Base-by-base conservation (phyloP, 148 eudicot species). In the Silene latifolia region DNA sequence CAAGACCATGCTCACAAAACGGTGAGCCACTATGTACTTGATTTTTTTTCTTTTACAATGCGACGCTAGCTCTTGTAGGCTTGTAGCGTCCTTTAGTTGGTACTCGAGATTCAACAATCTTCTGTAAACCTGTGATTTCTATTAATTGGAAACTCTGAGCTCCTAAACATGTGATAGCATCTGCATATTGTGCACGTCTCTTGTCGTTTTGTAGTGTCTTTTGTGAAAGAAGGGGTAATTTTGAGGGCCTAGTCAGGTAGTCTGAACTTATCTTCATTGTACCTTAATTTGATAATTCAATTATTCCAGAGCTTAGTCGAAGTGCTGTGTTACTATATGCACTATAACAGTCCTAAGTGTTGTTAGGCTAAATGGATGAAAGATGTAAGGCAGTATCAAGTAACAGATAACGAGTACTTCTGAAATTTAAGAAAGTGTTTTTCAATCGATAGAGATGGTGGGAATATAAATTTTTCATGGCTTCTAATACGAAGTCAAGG, bases 1-100 rank as follows among this genome's bases (percentile, higher is more conserved):
- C 97, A 95, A 85, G 99, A 95, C 77, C 97, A 95, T 88, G 99
- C 99, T 71, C 93, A 86, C 63, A 95, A 95, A 85, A 95, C 97
- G 82, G 99, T 95, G 77, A 89, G 96, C 76, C 71, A 17, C 24
- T 8, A 51, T 62, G 74, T 42, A 4, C 42, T 27, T 66, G 72
- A 44, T 67, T 78, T 58, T 10, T 29, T 67, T 47, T 27, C 3
- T 27, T 27, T 20, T 19, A 42, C 32, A 32, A 51, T 54, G 57
- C 17, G 3, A 7, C 5, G 18, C 24, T 21, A 12, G 44, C 7
- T 51, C 56, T 14, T 51, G 56, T 13, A 51, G 56, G 56, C 56
- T 3, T 51, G 56, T 48, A 48, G 54, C 54, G 13, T 48, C 54
- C 17, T 48, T 11, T 20, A 20, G 47, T 69, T 19, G 61, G 20